Conservation (phyloP, 2,329 filamentous ascomycete genomes). For the Diaporthe aspalathi region DNA sequence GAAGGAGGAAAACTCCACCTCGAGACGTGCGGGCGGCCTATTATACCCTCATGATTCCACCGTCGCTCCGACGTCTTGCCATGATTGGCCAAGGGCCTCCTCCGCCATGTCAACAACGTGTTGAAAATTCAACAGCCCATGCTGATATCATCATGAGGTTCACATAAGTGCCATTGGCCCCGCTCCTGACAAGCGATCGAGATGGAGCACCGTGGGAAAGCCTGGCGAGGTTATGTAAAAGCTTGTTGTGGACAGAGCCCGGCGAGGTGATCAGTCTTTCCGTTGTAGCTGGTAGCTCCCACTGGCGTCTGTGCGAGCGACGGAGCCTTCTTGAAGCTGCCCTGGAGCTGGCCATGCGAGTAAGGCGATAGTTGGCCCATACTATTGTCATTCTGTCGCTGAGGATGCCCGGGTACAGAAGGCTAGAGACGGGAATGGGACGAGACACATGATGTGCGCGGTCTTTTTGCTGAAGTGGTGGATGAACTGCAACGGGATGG, state of each 20-base stretch:
- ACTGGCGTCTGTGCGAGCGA: slow-evolving; percentile 16
- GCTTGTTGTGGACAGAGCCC: background rate
- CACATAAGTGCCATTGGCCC: background rate
- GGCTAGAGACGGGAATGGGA: background rate
- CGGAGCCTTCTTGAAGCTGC: background rate
- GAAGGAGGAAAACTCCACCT: background rate
- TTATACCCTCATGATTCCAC: slow-evolving; percentile 13
- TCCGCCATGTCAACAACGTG: slow-evolving; percentile 5
- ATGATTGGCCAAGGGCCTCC: background rate
- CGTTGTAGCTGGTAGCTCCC: background rate
- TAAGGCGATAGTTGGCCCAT: background rate
- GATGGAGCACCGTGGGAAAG: background rate
- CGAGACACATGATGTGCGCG: background rate
- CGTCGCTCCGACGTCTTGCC: background rate
- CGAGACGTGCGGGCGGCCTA: background rate
- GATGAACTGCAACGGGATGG: background rate
- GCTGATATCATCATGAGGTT: slow-evolving; percentile 30
- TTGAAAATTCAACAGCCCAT: background rate
- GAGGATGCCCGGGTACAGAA: background rate
- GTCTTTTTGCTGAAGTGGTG: background rate
- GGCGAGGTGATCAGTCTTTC: background rate
- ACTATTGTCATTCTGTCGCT: background rate
- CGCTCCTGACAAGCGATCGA: background rate
- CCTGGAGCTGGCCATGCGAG: background rate
- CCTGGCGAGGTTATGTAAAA: slow-evolving; percentile 13